phyloP scores from a whole-genome alignment of 257 asterid genomes.

The Nicotiana obtusifolia region DNA sequence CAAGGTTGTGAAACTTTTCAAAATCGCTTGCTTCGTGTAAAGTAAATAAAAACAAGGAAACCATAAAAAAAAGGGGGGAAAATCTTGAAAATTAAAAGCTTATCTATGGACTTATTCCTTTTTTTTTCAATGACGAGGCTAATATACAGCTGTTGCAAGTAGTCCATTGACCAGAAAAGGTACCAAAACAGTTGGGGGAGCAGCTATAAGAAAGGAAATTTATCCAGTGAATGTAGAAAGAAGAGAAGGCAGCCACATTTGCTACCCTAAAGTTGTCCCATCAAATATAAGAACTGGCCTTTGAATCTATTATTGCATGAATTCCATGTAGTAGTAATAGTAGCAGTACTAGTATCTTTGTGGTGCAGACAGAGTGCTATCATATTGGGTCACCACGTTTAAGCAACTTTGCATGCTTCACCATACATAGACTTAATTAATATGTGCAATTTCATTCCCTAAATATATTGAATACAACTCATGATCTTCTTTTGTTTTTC shows the following conservation, averaged over 20 bases:
- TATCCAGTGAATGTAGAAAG: neutral
- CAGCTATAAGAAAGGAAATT: neutral
- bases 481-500: neutral
- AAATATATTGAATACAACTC: neutral
- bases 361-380: constrained; percentile 4
- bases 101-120: neutral
- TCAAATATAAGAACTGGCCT: neutral
- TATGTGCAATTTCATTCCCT: neutral
- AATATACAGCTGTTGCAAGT: constrained; percentile 3
- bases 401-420: constrained; percentile 14
- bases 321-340: neutral
- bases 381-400: constrained; percentile 14
- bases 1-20: neutral
- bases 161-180: neutral
- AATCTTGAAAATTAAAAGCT: neutral
- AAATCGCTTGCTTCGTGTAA: neutral
- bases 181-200: neutral
- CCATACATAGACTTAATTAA: neutral
- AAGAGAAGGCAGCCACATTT: neutral
- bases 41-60: neutral
- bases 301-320: neutral
- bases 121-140: neutral
- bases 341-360: neutral
- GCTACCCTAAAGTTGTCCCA: neutral
- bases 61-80: neutral